Evolutionary conservation across 257 asterid genomes (phyloP).

Genomic region (Solanum appendiculatum): DNA sequence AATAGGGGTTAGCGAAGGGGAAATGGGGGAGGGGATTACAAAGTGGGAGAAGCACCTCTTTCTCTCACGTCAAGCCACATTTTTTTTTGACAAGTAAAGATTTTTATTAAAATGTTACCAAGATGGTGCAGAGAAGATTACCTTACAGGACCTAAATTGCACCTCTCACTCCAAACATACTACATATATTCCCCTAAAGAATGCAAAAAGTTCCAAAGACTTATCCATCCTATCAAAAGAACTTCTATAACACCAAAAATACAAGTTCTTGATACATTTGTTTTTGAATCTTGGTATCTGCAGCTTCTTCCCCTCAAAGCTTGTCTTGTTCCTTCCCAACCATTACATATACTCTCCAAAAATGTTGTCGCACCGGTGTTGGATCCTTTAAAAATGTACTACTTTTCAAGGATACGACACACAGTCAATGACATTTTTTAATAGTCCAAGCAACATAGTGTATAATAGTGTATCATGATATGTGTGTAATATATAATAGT

Average conservation of each 20-base stretch:
- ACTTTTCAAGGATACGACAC: not conserved
- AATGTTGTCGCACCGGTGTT: not conserved
- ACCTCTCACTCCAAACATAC: not conserved
- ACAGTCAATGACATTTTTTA: not conserved
- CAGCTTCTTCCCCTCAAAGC: not conserved
- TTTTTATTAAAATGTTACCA: not conserved
- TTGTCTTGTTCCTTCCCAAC: not conserved
- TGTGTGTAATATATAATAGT: not conserved
- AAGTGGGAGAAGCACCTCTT: not conserved
- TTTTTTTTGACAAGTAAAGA: not conserved
- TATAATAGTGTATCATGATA: not conserved
- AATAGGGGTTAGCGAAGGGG: not conserved
- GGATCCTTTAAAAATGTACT: not conserved
- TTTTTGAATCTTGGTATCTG: not conserved
- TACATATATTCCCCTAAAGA: not conserved
- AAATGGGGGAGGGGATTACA: not conserved
- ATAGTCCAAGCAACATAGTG: not conserved
- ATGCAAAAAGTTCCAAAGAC: not conserved
- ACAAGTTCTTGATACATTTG: not conserved
- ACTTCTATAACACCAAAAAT: not conserved
- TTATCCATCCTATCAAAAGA: not conserved
- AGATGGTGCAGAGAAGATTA: not conserved
- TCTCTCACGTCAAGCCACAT: slow-evolving; percentile 34
- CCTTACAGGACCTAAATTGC: not conserved
- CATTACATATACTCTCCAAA: not conserved